Percentiles rank a stretch among this genome's conserved stretches.
Conservation (phyloP, 129 eudicot species). For the Mikania micrantha region DNA sequence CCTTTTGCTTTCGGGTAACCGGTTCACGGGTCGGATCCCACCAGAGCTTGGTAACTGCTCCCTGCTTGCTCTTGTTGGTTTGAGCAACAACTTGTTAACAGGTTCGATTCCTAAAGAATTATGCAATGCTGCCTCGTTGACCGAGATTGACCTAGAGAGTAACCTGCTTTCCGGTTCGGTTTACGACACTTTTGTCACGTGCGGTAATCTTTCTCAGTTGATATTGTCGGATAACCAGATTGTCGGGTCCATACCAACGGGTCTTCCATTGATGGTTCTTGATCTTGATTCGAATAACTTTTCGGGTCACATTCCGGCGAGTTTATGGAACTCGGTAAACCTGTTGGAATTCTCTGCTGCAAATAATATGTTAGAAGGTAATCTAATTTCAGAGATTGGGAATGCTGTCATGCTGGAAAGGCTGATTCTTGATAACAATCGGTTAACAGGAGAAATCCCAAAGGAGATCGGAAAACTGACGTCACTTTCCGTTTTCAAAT, state of each 20-base stretch:
- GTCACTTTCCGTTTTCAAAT: constrained; percentile 44
- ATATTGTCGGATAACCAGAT: constrained; percentile 50
- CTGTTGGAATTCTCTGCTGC: constrained; percentile 70
- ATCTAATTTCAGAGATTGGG: constrained; percentile 34
- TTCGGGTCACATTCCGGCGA: constrained; percentile 43
- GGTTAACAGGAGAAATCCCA: constrained; percentile 44
- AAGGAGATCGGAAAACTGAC: constrained; percentile 41
- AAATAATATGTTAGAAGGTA: constrained; percentile 49
- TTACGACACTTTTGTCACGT: constrained; percentile 40
- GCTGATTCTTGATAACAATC: constrained; percentile 44
- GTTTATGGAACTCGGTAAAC: constrained; percentile 41
- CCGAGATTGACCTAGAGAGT: constrained; percentile 52
- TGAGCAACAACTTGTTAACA: constrained; percentile 49
- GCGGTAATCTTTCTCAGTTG: constrained; percentile 47
- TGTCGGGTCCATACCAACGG: constrained; percentile 46
- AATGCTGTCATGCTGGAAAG: constrained; percentile 35
- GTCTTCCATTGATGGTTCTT: constrained; percentile 54
- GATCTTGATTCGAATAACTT: constrained; percentile 72
- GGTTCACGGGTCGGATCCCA: constrained; percentile 51
- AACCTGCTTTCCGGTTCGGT: constrained; percentile 49
- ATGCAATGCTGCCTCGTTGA: constrained; percentile 47
- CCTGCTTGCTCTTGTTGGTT: constrained; percentile 37
- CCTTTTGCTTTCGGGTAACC: constrained; percentile 45
- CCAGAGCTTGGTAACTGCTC: constrained; percentile 64
- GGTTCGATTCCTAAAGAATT: constrained; percentile 58